A percentile compares a stretch with the other conserved stretches of the same genome.
Conservation (phyloP, 2,329 filamentous ascomycete species). For the Fusarium virguliforme region DNA sequence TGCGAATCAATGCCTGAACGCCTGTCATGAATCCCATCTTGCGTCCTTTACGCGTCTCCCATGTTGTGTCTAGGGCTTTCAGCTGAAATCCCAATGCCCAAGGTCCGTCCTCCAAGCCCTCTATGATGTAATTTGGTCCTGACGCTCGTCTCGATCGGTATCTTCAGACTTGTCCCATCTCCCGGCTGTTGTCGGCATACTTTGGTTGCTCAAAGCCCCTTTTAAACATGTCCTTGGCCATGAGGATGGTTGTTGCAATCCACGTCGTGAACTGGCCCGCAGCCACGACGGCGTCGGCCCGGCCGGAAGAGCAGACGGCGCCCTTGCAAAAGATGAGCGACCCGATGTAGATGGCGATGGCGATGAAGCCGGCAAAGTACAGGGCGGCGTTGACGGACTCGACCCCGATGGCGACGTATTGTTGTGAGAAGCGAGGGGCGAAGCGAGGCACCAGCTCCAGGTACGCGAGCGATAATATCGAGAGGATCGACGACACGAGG, state of each 20-base stretch:
- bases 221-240: slow-evolving; percentile 65
- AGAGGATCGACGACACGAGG: slow-evolving; percentile 69
- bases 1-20: slow-evolving; percentile 41
- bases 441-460: slow-evolving; percentile 67
- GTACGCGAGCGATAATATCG: slow-evolving; percentile 69
- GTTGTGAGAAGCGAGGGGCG: slow-evolving; percentile 63
- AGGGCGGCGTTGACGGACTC: slow-evolving; percentile 70
- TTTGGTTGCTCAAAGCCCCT: slow-evolving; percentile 56
- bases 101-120: slow-evolving; percentile 6
- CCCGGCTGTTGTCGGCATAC: slow-evolving; percentile 37
- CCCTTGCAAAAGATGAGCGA: slow-evolving; percentile 71
- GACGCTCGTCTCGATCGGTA: neutral
- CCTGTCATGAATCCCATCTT: slow-evolving; percentile 39
- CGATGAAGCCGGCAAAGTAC: slow-evolving; percentile 74
- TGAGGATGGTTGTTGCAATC: slow-evolving; percentile 65
- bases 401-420: slow-evolving; percentile 65
- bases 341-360: slow-evolving; percentile 71
- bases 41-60: slow-evolving; percentile 24
- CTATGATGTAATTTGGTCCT: neutral
- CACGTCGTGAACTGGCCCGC: slow-evolving; percentile 70
- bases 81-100: neutral
- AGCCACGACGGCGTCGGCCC: slow-evolving; percentile 69
- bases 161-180: slow-evolving; percentile 59
- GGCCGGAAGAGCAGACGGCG: slow-evolving; percentile 69
- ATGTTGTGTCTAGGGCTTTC: slow-evolving; percentile 18